Evolutionary conservation across 2,329 filamentous ascomycete species (phyloP), one percentile per base, ranked within the genome.

Genomic region (Teratosphaeria destructans): DNA sequence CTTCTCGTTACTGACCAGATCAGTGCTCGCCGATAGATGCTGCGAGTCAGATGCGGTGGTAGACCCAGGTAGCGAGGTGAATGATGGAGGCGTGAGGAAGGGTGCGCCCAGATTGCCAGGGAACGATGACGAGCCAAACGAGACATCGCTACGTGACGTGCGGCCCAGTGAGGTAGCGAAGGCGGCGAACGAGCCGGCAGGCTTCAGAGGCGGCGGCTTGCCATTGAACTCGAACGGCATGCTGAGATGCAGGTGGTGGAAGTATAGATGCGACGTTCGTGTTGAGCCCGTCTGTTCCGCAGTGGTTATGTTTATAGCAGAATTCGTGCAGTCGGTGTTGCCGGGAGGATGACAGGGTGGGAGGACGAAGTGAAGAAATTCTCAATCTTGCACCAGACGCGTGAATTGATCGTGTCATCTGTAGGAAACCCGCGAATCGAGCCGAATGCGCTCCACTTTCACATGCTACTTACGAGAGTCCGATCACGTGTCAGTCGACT

Each of bases 171-270:
- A 43, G 7, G 34, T 56, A 34, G 43, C 35, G 27, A 54, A 47
- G 37, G 19, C 27, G 49, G 49, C 43, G 47, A 55, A 49, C 29
- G 58, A 57, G 53, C 57, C 57, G 2, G 43, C n/a, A 4, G 43
- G 43, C 43, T 49, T 16, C 5, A 49, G 7, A 23, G 43, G n/a
- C 27, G 61, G 63, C 53, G 55, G 59, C 43, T 56, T 54, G 58
- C 61, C 61, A 35, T 54, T 63, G 55, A 63, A 64, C 57, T 64
- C 61, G 61, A 64, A 64, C 53, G 55, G 55, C 63, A 64, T 64
- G 3, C 29, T 59, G 55, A 5, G 27, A 52, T 7, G 32, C 19
- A 23, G 23, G 23, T 14, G n/a, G 29, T 34, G 8, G 6, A n/a
- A 14, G 37, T 10, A n/a, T 49, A 16, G 43, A 49, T 19, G 43